These are phyloP conservation scores for Citrus cavaleriei DNA, from an alignment of 345 rosid genomes.

Conservation along the genomic window DNA sequence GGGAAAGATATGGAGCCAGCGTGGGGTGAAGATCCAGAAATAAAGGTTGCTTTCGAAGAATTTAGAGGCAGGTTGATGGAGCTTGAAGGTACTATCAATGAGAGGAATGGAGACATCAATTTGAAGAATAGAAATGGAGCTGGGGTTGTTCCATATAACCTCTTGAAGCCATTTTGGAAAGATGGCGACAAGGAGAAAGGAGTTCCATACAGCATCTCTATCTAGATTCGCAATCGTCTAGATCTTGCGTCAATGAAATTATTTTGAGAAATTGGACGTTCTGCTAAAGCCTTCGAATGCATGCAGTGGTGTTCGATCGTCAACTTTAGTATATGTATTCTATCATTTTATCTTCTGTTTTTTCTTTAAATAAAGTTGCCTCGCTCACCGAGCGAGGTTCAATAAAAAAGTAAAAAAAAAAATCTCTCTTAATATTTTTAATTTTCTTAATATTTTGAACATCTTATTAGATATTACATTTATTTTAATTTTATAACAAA, in stretches of 20 bases:
- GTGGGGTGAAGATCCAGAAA: constrained; percentile 28
- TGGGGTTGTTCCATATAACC: constrained; percentile 38
- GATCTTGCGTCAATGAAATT: background rate
- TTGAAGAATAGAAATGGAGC: constrained; percentile 43
- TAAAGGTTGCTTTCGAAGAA: constrained; percentile 35
- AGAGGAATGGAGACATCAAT: constrained; percentile 22
- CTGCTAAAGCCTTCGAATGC: background rate
- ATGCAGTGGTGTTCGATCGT: no score
- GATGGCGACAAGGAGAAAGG: constrained; percentile 46
- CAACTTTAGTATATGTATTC: no score
- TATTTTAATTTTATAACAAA: no score
- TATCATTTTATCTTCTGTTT: no score
- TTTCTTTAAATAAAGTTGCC: no score
- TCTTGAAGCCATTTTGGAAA: constrained; percentile 42
- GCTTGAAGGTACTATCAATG: constrained; percentile 33
- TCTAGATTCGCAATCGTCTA: background rate
- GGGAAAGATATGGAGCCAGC: constrained; percentile 31
- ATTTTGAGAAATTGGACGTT: no score
- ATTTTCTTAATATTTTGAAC: no score
- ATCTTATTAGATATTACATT: no score
- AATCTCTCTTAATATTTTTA: no score
- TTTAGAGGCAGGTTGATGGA: constrained; percentile 33
- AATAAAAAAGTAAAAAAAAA: no score
- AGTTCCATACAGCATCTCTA: constrained; percentile 30
- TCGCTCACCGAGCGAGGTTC: no score